Evolutionary conservation across 768 basidiomycete species (phyloP).

Genomic region (Sporobolomyces pararoseus): DNA sequence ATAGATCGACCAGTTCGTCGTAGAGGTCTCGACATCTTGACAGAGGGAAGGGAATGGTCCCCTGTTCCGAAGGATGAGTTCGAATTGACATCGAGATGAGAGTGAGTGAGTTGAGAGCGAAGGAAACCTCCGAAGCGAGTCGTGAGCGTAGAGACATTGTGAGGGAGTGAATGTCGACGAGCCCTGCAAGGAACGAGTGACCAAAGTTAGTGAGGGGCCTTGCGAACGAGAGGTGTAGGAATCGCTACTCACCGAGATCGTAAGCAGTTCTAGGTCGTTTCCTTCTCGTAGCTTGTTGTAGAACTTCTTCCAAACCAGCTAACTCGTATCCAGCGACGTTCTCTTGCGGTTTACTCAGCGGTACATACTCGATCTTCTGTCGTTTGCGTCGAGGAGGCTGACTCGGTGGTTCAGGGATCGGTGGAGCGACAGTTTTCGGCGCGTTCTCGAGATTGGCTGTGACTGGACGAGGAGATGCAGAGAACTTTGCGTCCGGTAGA

Average conservation of each 20-base stretch:
- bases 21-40: constrained; percentile 71
- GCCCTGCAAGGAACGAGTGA: constrained; percentile 20
- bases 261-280: constrained; percentile 23
- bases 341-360: constrained; percentile 23
- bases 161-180: constrained; percentile 75
- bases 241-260: constrained; percentile 41
- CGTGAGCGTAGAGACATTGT: constrained; percentile 88
- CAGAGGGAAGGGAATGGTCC: constrained; percentile 62
- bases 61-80: neutral
- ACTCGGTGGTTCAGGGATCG: neutral
- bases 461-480: constrained; percentile 8
- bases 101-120: constrained; percentile 80
- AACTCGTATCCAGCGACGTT: constrained; percentile 33
- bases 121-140: constrained; percentile 76
- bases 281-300: neutral
- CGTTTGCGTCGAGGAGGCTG: constrained; percentile 37
- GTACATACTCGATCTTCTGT: constrained; percentile 40
- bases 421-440: neutral
- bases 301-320: constrained; percentile 22
- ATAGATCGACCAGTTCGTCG: constrained; percentile 77
- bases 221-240: neutral
- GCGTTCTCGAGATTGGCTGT: neutral
- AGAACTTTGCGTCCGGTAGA: neutral
- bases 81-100: constrained; percentile 53
- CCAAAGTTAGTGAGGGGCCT: neutral